Conservation (phyloP, 192 early-diverging fungal genomes). For the Backusella tuberculispora region DNA sequence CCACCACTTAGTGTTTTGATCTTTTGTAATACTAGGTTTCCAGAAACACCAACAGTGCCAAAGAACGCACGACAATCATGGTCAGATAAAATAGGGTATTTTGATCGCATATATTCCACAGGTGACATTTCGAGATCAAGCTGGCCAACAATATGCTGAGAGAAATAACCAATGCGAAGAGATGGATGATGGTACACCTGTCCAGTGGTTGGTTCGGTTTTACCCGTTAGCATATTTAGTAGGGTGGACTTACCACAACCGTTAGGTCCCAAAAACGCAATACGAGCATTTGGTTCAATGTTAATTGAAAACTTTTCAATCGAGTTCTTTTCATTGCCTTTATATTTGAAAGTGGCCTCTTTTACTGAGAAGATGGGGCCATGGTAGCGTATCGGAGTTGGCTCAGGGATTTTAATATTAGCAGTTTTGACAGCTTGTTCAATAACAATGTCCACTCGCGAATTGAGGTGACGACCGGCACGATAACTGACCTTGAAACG, state of each 20-base stretch:
- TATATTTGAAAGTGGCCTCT: constrained; percentile 54
- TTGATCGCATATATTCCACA: constrained; percentile 50
- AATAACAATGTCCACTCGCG: constrained; percentile 59
- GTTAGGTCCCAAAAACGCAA: constrained; percentile 85
- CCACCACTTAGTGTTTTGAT: constrained; percentile 79
- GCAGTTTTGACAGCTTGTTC: constrained; percentile 58
- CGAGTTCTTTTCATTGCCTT: constrained; percentile 35
- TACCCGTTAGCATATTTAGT: constrained; percentile 72
- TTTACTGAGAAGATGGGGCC: constrained; percentile 71
- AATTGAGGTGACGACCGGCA: constrained; percentile 54
- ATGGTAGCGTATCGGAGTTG: constrained; percentile 65
- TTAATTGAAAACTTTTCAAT: constrained; percentile 72
- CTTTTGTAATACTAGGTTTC: constrained; percentile 59
- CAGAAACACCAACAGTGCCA: constrained; percentile 78
- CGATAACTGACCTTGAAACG: constrained; percentile 67
- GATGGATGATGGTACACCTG: constrained; percentile 63
- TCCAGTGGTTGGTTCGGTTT: constrained; percentile 64
- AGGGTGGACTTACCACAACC: constrained; percentile 84
- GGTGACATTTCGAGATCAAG: constrained; percentile 59
- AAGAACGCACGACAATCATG: constrained; percentile 71
- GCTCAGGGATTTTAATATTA: constrained; percentile 71
- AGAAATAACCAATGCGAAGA: constrained; percentile 78
- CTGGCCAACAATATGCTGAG: constrained; percentile 83
- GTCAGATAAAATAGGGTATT: constrained; percentile 52
- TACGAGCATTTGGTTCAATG: constrained; percentile 66